phyloP scores from a whole-genome alignment of 2,329 filamentous ascomycete genomes.

The Colletotrichum shisoi region DNA sequence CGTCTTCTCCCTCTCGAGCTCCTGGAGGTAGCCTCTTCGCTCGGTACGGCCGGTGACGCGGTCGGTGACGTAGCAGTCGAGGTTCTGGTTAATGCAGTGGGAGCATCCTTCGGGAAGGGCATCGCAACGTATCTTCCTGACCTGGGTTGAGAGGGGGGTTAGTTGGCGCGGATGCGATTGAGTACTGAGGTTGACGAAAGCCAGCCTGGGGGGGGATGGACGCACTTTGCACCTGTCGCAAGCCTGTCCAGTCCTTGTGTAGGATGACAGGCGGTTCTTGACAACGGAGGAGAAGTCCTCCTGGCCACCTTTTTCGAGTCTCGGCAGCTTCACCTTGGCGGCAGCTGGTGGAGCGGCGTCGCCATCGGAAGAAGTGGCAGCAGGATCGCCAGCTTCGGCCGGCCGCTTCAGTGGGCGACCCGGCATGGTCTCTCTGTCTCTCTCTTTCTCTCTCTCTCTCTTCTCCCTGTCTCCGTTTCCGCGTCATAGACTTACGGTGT shows the following conservation, averaged over 20 bases:
- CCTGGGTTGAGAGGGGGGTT: conserved; percentile 53
- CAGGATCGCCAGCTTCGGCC: conserved; percentile 51
- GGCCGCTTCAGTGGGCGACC: conserved; percentile 56
- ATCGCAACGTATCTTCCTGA: conserved; percentile 89
- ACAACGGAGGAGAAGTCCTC: conserved; percentile 65
- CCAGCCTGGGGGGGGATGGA: conserved; percentile 12
- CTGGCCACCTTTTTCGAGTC: conserved; percentile 55
- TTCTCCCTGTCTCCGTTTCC: neutral
- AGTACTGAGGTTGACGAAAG: neutral
- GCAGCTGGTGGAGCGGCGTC: conserved; percentile 42
- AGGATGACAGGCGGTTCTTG: conserved; percentile 63
- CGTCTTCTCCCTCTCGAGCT: conserved; percentile 76
- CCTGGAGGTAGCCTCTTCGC: conserved; percentile 78
- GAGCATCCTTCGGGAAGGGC: conserved; percentile 81
- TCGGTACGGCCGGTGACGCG: conserved; percentile 84
- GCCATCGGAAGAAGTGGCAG: conserved; percentile 46
- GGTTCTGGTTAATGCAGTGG: conserved; percentile 77
- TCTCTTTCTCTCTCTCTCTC: neutral
- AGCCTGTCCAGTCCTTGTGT: conserved; percentile 77
- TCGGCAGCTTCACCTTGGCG: conserved; percentile 58
- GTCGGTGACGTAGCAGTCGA: conserved; percentile 85
- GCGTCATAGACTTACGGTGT: neutral
- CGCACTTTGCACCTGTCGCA: conserved; percentile 87
- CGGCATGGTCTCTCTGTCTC: conserved; percentile 40
- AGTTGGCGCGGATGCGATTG: neutral